Conservation (phyloP, 2,329 filamentous ascomycete species). For the Cordyceps farinosa region DNA sequence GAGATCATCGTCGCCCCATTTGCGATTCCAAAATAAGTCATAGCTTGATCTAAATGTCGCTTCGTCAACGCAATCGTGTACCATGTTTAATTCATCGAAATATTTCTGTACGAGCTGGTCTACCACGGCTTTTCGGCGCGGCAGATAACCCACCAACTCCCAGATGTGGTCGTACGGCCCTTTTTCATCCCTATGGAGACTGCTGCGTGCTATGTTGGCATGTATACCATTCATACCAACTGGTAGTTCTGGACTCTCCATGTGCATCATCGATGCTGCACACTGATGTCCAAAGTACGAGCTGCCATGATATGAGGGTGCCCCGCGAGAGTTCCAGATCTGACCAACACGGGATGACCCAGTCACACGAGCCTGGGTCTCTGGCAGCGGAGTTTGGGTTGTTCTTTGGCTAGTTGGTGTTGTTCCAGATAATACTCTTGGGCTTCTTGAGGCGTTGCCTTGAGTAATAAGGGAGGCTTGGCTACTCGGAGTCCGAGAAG, state of each 20-base stretch:
- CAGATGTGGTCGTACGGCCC: constrained; percentile 35
- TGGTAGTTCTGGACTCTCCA: constrained; percentile 25
- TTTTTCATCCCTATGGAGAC: constrained; percentile 21
- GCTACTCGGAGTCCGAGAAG: not conserved
- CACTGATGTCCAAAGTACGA: constrained; percentile 31
- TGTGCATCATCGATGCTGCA: constrained; percentile 31
- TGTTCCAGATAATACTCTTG: not conserved
- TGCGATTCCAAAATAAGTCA: constrained; percentile 36
- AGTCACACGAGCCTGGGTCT: not conserved
- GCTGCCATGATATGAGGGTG: constrained; percentile 29
- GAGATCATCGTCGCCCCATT: constrained; percentile 38
- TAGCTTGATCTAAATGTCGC: constrained; percentile 34
- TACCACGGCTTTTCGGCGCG: constrained; percentile 35
- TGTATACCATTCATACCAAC: constrained; percentile 23
- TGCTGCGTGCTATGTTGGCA: constrained; percentile 6
- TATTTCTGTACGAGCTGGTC: constrained; percentile 34
- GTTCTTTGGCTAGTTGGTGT: not conserved
- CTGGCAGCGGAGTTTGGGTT: not conserved
- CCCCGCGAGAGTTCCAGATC: constrained; percentile 29
- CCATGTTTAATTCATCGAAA: constrained; percentile 34
- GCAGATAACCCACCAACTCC: constrained; percentile 38
- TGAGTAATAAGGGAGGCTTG: not conserved
- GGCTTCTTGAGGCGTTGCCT: not conserved
- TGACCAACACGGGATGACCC: constrained; percentile 21
- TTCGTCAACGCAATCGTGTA: constrained; percentile 35